phyloP scores from a whole-genome alignment of 1,139 yeast species.

The Tardiomyces digboiensis region DNA sequence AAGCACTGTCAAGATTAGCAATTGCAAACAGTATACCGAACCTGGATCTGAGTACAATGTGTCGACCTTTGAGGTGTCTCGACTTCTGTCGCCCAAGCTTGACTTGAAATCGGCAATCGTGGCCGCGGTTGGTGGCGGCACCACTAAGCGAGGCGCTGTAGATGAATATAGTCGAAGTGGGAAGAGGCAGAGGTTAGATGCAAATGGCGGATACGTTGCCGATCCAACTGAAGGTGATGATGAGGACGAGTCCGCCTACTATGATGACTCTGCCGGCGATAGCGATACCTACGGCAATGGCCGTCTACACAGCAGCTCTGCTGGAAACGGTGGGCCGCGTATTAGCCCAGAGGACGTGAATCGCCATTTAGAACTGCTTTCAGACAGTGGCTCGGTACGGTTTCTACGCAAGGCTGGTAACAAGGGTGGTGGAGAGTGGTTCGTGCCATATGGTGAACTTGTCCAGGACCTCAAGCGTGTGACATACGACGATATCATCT shows the following conservation, averaged over 20 bases:
- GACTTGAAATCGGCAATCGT: conserved; percentile 4
- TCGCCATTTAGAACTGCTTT: conserved; percentile 35
- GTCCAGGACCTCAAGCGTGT: conserved; percentile 36
- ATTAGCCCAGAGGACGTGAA: conserved; percentile 21
- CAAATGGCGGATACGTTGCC: conserved; percentile 12
- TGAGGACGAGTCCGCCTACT: conserved; percentile 8
- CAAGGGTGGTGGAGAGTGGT: conserved; percentile 33
- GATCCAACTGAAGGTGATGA: conserved; percentile 15
- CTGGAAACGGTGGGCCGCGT: not conserved
- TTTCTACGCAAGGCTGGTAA: conserved; percentile 24
- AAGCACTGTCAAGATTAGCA: conserved; percentile 36
- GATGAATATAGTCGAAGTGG: too few relatives aligned
- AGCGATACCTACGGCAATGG: not conserved
- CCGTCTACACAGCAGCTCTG: not conserved
- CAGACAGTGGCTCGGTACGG: conserved; percentile 14
- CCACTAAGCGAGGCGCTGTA: not conserved
- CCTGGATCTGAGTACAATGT: conserved; percentile 22
- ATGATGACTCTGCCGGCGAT: not conserved
- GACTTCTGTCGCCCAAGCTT: conserved; percentile 4
- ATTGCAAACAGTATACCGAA: conserved; percentile 19
- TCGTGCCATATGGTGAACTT: conserved; percentile 28
- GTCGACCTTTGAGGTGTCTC: conserved; percentile 24
- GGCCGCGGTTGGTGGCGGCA: not conserved
- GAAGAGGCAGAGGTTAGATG: conserved; percentile 2
- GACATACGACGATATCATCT: conserved; percentile 52